Percentiles rank a stretch among this genome's conserved stretches.
These are phyloP conservation scores for Phyllosticta citriasiana DNA, from an alignment of 2,329 filamentous ascomycete genomes.

Conservation along the genomic window DNA sequence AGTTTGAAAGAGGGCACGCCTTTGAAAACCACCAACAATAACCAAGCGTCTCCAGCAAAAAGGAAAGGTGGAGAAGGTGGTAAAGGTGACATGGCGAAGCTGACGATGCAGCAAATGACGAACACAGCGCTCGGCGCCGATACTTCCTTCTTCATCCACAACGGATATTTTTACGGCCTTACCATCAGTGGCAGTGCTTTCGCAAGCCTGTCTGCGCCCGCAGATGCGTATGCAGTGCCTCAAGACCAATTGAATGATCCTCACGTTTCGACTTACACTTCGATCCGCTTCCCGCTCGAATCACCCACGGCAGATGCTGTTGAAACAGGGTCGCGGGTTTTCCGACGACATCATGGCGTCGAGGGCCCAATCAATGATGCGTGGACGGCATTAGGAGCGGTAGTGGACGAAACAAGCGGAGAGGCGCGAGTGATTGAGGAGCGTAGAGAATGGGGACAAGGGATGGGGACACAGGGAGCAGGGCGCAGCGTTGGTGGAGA, in stretches of 20 bases:
- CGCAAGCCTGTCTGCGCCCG: no score
- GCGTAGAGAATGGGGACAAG: conserved; percentile 55
- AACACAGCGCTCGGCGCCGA: neutral
- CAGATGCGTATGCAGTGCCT: neutral
- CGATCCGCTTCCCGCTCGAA: conserved; percentile 50
- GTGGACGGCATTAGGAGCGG: conserved; percentile 58
- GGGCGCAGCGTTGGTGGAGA: neutral
- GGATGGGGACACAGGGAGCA: conserved; percentile 12
- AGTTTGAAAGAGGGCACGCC: neutral
- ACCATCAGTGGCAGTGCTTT: neutral
- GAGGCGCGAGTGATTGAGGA: conserved; percentile 54
- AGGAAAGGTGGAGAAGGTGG: no score
- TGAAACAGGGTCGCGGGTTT: conserved; percentile 44
- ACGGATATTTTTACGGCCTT: conserved; percentile 16
- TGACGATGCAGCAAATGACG: neutral
- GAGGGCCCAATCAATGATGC: conserved; percentile 66
- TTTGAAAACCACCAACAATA: no score
- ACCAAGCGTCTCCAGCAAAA: no score
- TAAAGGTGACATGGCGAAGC: neutral
- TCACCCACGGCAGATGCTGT: conserved; percentile 30
- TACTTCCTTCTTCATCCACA: neutral
- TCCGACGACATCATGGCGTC: conserved; percentile 51
- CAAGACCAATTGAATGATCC: conserved; percentile 3
- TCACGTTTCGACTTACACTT: conserved; percentile 46
- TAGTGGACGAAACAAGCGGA: conserved; percentile 49